Percentiles rank a stretch among this genome's conserved stretches.
Evolutionary conservation across 2,329 filamentous ascomycete species (phyloP).

Genomic region (Fusarium fracticaudum): DNA sequence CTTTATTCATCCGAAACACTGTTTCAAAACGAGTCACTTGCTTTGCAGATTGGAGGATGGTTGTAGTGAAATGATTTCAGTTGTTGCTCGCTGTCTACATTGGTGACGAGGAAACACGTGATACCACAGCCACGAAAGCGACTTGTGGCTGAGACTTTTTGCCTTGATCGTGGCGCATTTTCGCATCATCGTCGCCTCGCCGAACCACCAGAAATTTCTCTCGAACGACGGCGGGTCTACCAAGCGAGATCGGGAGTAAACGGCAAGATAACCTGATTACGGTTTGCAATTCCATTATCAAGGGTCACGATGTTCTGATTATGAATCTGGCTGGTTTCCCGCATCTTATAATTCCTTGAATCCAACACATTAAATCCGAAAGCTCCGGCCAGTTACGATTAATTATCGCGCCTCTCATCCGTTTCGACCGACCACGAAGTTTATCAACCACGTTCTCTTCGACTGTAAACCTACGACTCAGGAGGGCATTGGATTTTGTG

Average conservation of each 20-base stretch:
- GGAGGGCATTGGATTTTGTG: neutral
- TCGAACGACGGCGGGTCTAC: slow-evolving; percentile 10
- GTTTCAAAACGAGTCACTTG: slow-evolving; percentile 1
- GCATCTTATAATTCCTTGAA: slow-evolving; percentile 14
- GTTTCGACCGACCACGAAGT: slow-evolving; percentile 20
- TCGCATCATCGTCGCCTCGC: slow-evolving; percentile 36
- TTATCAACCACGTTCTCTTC: slow-evolving; percentile 4
- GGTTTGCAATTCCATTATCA: neutral
- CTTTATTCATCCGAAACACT: neutral
- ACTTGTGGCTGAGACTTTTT: neutral
- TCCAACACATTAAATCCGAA: slow-evolving; percentile 29
- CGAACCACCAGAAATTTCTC: slow-evolving; percentile 22
- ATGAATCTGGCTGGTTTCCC: slow-evolving; percentile 3
- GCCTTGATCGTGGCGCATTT: slow-evolving; percentile 33
- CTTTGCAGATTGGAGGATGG: neutral
- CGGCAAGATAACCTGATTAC: slow-evolving; percentile 7
- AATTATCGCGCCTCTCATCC: slow-evolving; percentile 30
- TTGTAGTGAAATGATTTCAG: neutral
- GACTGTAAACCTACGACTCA: neutral
- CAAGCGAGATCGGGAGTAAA: slow-evolving; percentile 9
- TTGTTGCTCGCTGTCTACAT: neutral
- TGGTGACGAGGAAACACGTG: slow-evolving; percentile 20
- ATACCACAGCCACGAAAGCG: neutral
- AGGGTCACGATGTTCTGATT: slow-evolving; percentile 22
- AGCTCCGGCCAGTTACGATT: slow-evolving; percentile 35